These are phyloP conservation scores for Coemansia sp. DNA, from an alignment of 192 early-diverging fungal species.

Conservation along the genomic window DNA sequence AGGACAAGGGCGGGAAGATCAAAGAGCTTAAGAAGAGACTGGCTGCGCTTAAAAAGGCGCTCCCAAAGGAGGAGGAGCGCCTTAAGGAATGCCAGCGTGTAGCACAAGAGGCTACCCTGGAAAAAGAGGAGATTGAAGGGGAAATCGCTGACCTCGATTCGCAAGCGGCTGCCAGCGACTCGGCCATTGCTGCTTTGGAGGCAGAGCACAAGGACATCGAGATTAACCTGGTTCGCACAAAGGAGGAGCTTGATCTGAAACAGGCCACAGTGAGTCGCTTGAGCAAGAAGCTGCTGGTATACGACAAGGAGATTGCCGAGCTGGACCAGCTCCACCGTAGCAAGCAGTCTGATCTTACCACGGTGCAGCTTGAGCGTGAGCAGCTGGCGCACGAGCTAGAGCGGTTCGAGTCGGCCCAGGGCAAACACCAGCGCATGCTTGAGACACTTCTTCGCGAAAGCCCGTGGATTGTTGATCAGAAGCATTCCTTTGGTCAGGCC, in stretches of 20 bases:
- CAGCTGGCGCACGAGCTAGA: constrained; percentile 79
- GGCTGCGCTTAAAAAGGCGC: constrained; percentile 60
- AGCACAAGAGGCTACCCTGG: constrained; percentile 43
- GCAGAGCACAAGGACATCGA: constrained; percentile 55
- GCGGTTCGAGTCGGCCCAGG: constrained; percentile 63
- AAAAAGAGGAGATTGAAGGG: constrained; percentile 49
- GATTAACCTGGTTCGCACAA: constrained; percentile 44
- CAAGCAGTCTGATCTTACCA: constrained; percentile 67
- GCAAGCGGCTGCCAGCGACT: constrained; percentile 31
- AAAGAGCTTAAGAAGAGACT: constrained; percentile 78
- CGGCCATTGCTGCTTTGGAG: constrained; percentile 47
- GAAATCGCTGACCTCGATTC: constrained; percentile 34
- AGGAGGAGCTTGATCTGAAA: constrained; percentile 54
- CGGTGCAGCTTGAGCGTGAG: constrained; percentile 76
- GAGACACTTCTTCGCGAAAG: constrained; percentile 57
- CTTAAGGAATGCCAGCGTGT: constrained; percentile 47
- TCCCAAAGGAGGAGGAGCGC: constrained; percentile 56
- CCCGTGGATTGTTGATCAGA: constrained; percentile 89
- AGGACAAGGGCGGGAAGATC: constrained; percentile 86
- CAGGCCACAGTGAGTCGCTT: constrained; percentile 63
- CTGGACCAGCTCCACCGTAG: constrained; percentile 65
- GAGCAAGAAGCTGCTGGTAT: constrained; percentile 64
- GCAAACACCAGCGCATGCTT: constrained; percentile 50
- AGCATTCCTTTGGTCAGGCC: constrained; percentile 83
- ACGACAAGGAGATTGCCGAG: constrained; percentile 77